Evolutionary conservation across 2,329 filamentous ascomycete genomes (phyloP), one percentile per base, ranked within the genome.

Genomic region (Allantophomopsis cytisporea): DNA sequence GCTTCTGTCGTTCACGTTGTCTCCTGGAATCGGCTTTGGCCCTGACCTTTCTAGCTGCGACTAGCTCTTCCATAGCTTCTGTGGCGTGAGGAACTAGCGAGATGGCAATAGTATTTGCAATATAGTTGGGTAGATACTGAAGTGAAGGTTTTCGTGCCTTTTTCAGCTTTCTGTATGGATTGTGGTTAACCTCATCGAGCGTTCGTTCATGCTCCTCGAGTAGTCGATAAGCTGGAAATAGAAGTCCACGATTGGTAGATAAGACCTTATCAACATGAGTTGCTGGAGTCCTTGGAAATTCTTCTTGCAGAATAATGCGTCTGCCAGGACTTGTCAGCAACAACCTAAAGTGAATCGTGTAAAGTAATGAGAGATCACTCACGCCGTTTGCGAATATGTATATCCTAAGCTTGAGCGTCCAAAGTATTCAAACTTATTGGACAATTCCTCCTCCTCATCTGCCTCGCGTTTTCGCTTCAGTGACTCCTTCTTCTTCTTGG

Each of bases 1-100:
- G 60, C 30, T 64, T 62, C 12, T 46, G 39, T 7, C 53, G 50
- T 23, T 66, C 49, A 18, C 67, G 68, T 2, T 48, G 45, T 8
- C 54, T 46, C 40, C 68, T 59, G 3, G 43, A 43, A 14, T 54
- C 46, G 15, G 51, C 51, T 13, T 48, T 50, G 5, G 44, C 39
- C 23, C 47, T 48, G 15, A 62, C 37, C 13, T 49, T 48, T 38
- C 60, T 53, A 3, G 61, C 62, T 12, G 56, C 58, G 15, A 51
- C 46, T 17, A 65, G 55, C 45, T 69, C 68, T n/a, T 51, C 50
- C 8, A 63, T 38, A 0, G 56, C 60, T 12, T 15, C 23, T 28
- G n/a, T 33, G 11, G 13, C 39, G 18, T 31, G 20, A 16, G 11
- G 20, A 14, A 3, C 36, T 34, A 14, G 50, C 41, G 14, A 17